phyloP scores from a whole-genome alignment of 768 basidiomycete species.

The Hortiboletus flavorubellus region DNA sequence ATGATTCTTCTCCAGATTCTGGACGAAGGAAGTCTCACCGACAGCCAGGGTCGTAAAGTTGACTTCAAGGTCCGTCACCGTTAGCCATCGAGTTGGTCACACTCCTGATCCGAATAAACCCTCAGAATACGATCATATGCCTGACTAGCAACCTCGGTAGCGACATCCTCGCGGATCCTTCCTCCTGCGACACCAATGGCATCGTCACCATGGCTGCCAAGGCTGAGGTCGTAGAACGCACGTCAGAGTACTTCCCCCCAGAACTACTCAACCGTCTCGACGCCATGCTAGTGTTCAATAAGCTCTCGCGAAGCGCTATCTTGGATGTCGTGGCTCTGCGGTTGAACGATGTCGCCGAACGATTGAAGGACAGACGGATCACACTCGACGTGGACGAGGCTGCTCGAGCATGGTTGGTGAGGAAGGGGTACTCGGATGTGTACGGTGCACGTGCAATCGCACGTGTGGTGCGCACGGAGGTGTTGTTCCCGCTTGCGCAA shows the following conservation, averaged over 20 bases:
- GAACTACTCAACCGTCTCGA: slow-evolving; percentile 90
- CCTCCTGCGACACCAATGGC: slow-evolving; percentile 62
- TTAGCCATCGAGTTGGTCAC: neutral
- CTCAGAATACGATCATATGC: slow-evolving; percentile 88
- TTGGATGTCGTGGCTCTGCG: slow-evolving; percentile 77
- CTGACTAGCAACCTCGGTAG: slow-evolving; percentile 86
- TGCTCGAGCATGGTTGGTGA: slow-evolving; percentile 66
- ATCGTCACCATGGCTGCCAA: slow-evolving; percentile 59
- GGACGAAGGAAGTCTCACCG: slow-evolving; percentile 86
- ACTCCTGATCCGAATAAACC: neutral
- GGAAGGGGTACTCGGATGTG: slow-evolving; percentile 75
- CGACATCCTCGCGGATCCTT: slow-evolving; percentile 67
- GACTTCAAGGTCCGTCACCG: slow-evolving; percentile 69
- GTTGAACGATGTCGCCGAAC: slow-evolving; percentile 64
- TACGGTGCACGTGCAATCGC: slow-evolving; percentile 90
- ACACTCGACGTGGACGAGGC: slow-evolving; percentile 62
- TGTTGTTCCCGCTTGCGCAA: slow-evolving; percentile 79
- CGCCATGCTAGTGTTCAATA: slow-evolving; percentile 87
- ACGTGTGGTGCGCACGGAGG: slow-evolving; percentile 76
- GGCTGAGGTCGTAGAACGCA: slow-evolving; percentile 67
- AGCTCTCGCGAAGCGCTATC: slow-evolving; percentile 70
- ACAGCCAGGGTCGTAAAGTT: slow-evolving; percentile 88
- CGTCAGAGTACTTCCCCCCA: slow-evolving; percentile 80
- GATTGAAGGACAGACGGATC: slow-evolving; percentile 65
- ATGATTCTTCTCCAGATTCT: slow-evolving; percentile 90